Conservation (phyloP, 2,329 filamentous ascomycete genomes). For the Aspergillus phoenicis region DNA sequence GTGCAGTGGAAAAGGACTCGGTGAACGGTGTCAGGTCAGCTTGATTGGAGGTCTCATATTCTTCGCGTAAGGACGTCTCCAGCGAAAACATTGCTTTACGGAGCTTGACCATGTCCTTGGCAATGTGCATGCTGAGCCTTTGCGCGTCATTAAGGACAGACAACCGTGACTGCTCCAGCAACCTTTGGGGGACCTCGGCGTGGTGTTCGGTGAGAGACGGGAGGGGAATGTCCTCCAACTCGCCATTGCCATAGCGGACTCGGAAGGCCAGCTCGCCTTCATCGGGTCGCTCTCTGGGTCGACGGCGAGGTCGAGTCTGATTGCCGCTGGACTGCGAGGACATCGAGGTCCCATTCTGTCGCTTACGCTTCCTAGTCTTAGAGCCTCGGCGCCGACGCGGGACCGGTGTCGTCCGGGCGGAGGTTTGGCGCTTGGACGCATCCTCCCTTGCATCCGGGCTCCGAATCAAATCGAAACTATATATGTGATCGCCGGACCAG, state of each 20-base stretch:
- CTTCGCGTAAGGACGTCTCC: slow-evolving; percentile 38
- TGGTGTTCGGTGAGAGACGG: slow-evolving; percentile 33
- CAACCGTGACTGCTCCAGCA: slow-evolving; percentile 46
- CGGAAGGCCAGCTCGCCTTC: slow-evolving; percentile 54
- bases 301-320: slow-evolving; percentile 52
- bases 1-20: slow-evolving; percentile 43
- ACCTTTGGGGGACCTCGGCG: slow-evolving; percentile 33
- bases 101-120: slow-evolving; percentile 57
- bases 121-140: slow-evolving; percentile 57
- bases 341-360: slow-evolving; percentile 51
- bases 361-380: slow-evolving; percentile 60
- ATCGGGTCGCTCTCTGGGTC: slow-evolving; percentile 44
- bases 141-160: slow-evolving; percentile 56
- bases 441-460: slow-evolving; percentile 58
- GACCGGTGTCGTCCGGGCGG: slow-evolving; percentile 27
- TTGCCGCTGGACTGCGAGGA: slow-evolving; percentile 47
- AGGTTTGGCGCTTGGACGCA: slow-evolving; percentile 30
- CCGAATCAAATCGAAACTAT: slow-evolving; percentile 65
- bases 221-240: slow-evolving; percentile 61
- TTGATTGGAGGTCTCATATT: slow-evolving; percentile 29
- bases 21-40: slow-evolving; percentile 37
- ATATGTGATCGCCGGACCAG: slow-evolving; percentile 69
- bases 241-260: slow-evolving; percentile 62
- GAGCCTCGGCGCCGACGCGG: slow-evolving; percentile 38
- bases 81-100: slow-evolving; percentile 59